A percentile compares a stretch with the other conserved stretches of the same genome.
phyloP scores from a whole-genome alignment of 164 flowering plant species.

The Vitis labrusca region DNA sequence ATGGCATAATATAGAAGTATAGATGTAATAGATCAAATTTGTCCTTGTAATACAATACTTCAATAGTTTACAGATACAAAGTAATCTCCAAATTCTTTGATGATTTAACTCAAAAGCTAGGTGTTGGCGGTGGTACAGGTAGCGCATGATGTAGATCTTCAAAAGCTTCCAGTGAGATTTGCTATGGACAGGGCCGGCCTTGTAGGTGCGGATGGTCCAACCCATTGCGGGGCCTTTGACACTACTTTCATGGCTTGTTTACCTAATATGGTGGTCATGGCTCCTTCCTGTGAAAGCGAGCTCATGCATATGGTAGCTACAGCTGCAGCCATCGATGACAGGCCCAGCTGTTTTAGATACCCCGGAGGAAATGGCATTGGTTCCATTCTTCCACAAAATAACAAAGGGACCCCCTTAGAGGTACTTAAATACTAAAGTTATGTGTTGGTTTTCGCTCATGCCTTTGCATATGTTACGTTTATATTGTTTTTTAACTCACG shows the following conservation, averaged over 20 bases:
- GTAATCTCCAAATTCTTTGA: no score
- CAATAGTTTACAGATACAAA: no score
- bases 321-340: slow-evolving; percentile 44
- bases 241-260: slow-evolving; percentile 53
- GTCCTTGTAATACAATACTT: no score
- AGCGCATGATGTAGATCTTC: slow-evolving; percentile 60
- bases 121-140: slow-evolving; percentile 27
- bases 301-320: slow-evolving; percentile 62
- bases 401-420: slow-evolving; percentile 55
- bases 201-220: slow-evolving; percentile 63
- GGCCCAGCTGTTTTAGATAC: slow-evolving; percentile 45
- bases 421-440: slow-evolving; percentile 14
- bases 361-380: slow-evolving; percentile 36
- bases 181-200: slow-evolving; percentile 55
- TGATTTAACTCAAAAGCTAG: no score
- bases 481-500: neutral
- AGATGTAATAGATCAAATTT: no score
- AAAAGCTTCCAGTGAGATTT: slow-evolving; percentile 54
- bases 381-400: slow-evolving; percentile 34
- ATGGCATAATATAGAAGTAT: no score
- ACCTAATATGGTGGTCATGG: slow-evolving; percentile 69
- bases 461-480: no score
- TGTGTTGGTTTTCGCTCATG: no score
- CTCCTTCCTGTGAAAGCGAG: slow-evolving; percentile 43
- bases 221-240: slow-evolving; percentile 56